Evolutionary conservation across 176 grass and related monocot species (phyloP).

Genomic region (Elaeis guineensis): DNA sequence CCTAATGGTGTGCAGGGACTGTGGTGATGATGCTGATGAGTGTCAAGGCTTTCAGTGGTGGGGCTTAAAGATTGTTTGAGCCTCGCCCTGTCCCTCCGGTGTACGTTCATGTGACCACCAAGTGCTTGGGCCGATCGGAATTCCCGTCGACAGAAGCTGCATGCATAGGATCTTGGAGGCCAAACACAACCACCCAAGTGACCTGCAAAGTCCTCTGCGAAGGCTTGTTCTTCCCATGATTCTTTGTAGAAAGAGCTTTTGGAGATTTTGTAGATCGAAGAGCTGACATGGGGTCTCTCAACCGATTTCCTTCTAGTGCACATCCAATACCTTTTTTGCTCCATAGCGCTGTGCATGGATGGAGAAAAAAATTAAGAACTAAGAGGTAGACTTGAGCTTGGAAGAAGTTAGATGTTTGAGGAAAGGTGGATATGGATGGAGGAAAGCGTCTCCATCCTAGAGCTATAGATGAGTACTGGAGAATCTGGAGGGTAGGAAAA

Average conservation of each 20-base stretch:
- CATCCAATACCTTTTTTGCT: conserved; percentile 45
- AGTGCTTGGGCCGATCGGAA: conserved; percentile 94
- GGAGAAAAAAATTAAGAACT: not conserved
- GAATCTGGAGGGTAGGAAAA: not conserved
- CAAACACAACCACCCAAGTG: conserved; percentile 58
- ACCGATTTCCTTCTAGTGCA: conserved; percentile 22
- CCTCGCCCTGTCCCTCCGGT: conserved; percentile 70
- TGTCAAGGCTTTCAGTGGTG: not conserved
- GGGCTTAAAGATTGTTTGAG: conserved; percentile 25
- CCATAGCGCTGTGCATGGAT: conserved; percentile 14
- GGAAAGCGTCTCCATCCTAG: conserved; percentile 9
- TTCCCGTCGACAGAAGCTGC: conserved; percentile 80
- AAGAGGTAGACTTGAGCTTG: not conserved
- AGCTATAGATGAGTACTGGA: conserved; percentile 16
- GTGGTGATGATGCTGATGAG: not conserved
- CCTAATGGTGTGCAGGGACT: conserved; percentile 10
- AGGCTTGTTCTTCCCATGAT: conserved; percentile 86
- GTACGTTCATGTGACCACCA: conserved; percentile 97
- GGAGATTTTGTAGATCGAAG: not conserved
- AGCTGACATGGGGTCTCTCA: conserved; percentile 16
- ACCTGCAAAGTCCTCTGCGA: conserved; percentile 53
- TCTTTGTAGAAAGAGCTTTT: conserved; percentile 7
- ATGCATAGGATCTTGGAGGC: conserved; percentile 84
- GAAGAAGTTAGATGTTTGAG: not conserved
- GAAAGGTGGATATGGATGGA: not conserved